A percentile compares a stretch with the other conserved stretches of the same genome.
phyloP scores from a whole-genome alignment of 1,284 basidiomycete species.

The Polyporus tsugae region DNA sequence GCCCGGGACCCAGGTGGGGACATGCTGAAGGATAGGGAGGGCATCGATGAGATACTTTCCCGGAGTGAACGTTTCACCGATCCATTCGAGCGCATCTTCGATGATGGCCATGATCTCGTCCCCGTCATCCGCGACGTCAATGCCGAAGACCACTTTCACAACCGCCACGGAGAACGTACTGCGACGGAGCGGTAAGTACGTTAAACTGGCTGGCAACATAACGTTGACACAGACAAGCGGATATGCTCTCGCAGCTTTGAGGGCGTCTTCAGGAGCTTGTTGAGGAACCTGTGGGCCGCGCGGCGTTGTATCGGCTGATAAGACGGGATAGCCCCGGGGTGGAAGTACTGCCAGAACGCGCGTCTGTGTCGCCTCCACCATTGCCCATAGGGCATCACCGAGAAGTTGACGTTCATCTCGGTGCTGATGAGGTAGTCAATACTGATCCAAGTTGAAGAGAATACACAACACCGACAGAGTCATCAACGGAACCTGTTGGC shows the following conservation, averaged over 20 bases:
- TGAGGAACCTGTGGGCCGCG: constrained; percentile 9
- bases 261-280: constrained; percentile 4
- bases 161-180: constrained; percentile 14
- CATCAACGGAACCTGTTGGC: background rate
- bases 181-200: background rate
- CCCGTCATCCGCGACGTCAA: constrained; percentile 17
- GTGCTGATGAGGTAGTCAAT: constrained; percentile 2
- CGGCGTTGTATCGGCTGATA: constrained; percentile 11
- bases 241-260: constrained; percentile 1
- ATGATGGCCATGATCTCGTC: constrained; percentile 10
- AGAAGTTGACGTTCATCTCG: constrained; percentile 12
- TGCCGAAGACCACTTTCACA: constrained; percentile 21
- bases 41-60: constrained; percentile 23
- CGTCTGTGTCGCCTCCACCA: constrained; percentile 21
- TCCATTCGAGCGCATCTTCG: background rate
- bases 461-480: background rate
- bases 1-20: constrained; percentile 41
- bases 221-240: constrained; percentile 4
- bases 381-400: constrained; percentile 16
- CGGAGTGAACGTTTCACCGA: constrained; percentile 9
- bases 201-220: background rate
- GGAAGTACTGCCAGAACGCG: constrained; percentile 24
- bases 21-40: constrained; percentile 32
- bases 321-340: background rate
- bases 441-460: no score